Conservation (phyloP, 805 yeast genomes). For the Aciculoconidium aculeatum region DNA sequence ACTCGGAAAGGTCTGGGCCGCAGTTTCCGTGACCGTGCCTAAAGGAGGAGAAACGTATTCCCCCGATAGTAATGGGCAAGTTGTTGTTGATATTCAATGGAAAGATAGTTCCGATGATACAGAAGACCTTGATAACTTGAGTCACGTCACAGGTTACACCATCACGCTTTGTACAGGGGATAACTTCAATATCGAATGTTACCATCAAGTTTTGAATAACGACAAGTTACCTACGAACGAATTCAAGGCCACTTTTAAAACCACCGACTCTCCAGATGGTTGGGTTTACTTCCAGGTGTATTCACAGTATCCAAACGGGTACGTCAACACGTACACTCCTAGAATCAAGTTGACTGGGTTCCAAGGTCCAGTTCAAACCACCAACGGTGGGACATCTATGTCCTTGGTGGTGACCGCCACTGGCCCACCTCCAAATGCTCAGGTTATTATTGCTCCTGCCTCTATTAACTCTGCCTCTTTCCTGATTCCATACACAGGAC, state of each 20-base stretch:
- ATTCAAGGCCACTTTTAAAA: slow-evolving; percentile 40
- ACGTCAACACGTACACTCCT: slow-evolving; percentile 57
- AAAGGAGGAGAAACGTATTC: slow-evolving; percentile 30
- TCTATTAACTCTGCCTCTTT: slow-evolving; percentile 42
- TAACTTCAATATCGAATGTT: slow-evolving; percentile 40
- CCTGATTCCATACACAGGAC: slow-evolving; percentile 65
- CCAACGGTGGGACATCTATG: slow-evolving; percentile 5
- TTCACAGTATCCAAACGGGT: slow-evolving; percentile 36
- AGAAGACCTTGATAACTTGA: slow-evolving; percentile 36
- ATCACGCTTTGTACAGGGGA: slow-evolving; percentile 68
- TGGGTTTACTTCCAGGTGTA: slow-evolving; percentile 66
- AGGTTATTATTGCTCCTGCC: slow-evolving; percentile 24
- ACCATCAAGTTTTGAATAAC: slow-evolving; percentile 22
- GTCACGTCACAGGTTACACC: slow-evolving; percentile 39
- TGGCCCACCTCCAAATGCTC: slow-evolving; percentile 37
- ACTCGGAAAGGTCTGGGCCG: slow-evolving; percentile 30
- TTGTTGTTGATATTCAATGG: slow-evolving; percentile 31
- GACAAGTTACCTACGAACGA: slow-evolving; percentile 13
- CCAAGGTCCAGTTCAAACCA: slow-evolving; percentile 51
- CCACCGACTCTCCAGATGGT: slow-evolving; percentile 55
- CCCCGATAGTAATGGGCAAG: slow-evolving; percentile 34
- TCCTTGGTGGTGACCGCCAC: slow-evolving; percentile 24
- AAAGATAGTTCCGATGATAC: slow-evolving; percentile 55
- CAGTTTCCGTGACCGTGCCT: slow-evolving; percentile 43
- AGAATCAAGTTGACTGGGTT: slow-evolving; percentile 65